Conservation (phyloP, 2,329 filamentous ascomycete species). For the Pestalotiopsis sp. region DNA sequence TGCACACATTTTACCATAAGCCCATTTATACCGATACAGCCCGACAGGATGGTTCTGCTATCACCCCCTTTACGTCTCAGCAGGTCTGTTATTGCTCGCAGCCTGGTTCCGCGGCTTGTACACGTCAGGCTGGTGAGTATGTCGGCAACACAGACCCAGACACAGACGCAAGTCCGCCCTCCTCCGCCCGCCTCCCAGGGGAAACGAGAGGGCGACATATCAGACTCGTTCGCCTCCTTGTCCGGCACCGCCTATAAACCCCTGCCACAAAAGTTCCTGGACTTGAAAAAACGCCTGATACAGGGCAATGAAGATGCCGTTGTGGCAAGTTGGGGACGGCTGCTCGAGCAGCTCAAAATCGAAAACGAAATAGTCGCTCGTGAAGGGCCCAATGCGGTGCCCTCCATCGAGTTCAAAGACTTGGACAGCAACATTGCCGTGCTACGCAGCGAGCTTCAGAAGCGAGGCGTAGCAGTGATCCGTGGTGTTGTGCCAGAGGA, state of each 20-base stretch:
- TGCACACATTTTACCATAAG: background rate
- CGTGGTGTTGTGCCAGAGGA: constrained; percentile 65
- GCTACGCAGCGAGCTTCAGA: constrained; percentile 53
- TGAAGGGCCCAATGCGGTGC: constrained; percentile 52
- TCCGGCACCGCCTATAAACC: constrained; percentile 47
- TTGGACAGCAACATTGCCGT: constrained; percentile 40
- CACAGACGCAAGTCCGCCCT: background rate
- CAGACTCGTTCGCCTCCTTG: constrained; percentile 63
- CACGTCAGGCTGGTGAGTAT: constrained; percentile 9
- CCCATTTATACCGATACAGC: background rate
- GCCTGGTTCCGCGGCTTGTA: background rate
- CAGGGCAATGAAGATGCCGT: constrained; percentile 51
- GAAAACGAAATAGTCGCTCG: constrained; percentile 52
- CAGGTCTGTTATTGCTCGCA: background rate
- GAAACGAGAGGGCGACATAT: constrained; percentile 64
- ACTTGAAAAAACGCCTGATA: constrained; percentile 57
- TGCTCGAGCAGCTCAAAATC: constrained; percentile 45
- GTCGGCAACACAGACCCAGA: constrained; percentile 15
- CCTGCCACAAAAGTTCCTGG: constrained; percentile 57
- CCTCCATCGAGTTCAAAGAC: constrained; percentile 50
- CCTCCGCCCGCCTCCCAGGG: background rate
- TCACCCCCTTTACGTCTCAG: background rate
- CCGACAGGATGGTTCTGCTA: background rate
- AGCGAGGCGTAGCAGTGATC: constrained; percentile 66
- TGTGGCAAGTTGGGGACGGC: constrained; percentile 48